phyloP scores from a whole-genome alignment of 192 early-diverging fungal genomes.

The Backusella psychrophila region DNA sequence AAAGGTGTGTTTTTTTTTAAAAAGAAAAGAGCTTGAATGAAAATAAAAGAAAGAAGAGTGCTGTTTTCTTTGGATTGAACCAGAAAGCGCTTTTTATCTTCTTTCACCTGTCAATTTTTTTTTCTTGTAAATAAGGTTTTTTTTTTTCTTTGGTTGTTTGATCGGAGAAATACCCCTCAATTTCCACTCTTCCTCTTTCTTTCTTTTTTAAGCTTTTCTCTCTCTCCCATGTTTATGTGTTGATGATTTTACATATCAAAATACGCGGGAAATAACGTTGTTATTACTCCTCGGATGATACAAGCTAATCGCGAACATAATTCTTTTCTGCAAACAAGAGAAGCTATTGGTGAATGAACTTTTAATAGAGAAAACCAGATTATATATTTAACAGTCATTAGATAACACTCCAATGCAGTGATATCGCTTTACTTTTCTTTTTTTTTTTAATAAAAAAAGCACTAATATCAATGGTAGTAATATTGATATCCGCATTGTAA shows the following conservation, averaged over 20 bases:
- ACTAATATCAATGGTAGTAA: background rate
- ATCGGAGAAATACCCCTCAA: conserved; percentile 1
- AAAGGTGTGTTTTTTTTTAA: background rate
- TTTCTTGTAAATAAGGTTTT: background rate
- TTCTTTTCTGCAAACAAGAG: background rate
- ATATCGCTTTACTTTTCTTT: background rate
- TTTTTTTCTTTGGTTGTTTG: background rate
- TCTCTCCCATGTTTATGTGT: background rate
- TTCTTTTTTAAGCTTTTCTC: background rate
- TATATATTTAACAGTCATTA: background rate
- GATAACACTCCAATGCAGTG: background rate
- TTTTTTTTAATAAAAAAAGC: too few relatives aligned
- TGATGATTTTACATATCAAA: background rate
- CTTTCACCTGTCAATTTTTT: background rate
- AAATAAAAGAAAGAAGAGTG: background rate
- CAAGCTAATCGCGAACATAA: background rate
- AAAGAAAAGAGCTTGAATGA: background rate
- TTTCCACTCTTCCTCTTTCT: background rate
- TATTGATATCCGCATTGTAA: background rate
- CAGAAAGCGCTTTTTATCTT: background rate
- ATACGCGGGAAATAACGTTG: background rate
- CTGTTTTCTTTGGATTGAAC: background rate
- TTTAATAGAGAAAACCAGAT: background rate
- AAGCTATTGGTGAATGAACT: background rate
- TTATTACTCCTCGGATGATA: conserved; percentile 6